Evolutionary conservation across 495 filamentous ascomycete genomes (phyloP), one percentile per base, ranked within the genome.

Genomic region (Penicillium canescens): DNA sequence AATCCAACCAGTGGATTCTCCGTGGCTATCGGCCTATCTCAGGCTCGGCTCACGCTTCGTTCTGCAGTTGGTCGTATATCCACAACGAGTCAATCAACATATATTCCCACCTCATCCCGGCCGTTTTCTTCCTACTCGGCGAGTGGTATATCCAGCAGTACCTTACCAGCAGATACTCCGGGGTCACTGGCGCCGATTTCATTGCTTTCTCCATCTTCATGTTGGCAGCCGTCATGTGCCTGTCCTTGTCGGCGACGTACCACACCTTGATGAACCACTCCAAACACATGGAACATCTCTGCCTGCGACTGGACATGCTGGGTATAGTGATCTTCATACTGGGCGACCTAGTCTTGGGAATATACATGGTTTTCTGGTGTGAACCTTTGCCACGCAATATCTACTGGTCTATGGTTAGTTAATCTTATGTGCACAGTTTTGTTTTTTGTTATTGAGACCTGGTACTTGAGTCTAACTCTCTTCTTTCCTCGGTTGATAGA

Each of bases 61-160:
- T 71, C 52, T 42, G 38, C 41, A 72, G 69, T 57, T 65, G 52
- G 56, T 51, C 34, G 31, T 69, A 70, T 48, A 31, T 72, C n/a
- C 70, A 71, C 60, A 73, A 73, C 39, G 66, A 71, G 52, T 47
- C 66, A 18, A 51, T 62, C 37, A 71, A 73, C 53, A 71, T 72
- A 24, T 72, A 66, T 40, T 63, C 67, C 21, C 69, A 72, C 47
- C 50, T 68, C 0, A 57, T 70, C 13, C 63, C 64, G 3, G 61
- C 63, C 9, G n/a, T 67, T 12, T 6, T 36, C 12, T 65, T 69
- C 38, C 61, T 70, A 0, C 46, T 69, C 5, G 54, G 56, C 39
- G 44, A 59, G 44, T 42, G 56, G 46, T 55, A 52, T 45, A 55
- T 69, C 51, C 48, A 56, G 46, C 52, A 56, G 42, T 67, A 64